These are phyloP conservation scores for Tulasnella sp. DNA, from an alignment of 768 basidiomycete species.

Conservation along the genomic window DNA sequence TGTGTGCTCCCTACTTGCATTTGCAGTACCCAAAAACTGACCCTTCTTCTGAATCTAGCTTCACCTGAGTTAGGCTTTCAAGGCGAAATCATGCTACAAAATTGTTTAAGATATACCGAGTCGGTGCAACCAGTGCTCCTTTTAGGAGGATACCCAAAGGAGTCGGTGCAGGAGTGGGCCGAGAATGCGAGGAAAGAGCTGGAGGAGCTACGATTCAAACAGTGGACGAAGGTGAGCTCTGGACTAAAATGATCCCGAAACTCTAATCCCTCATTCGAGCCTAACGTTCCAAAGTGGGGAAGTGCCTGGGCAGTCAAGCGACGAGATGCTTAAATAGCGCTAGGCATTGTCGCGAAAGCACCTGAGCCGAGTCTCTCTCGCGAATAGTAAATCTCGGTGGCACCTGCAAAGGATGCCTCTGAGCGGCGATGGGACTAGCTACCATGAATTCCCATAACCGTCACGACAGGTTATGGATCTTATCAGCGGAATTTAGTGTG, in stretches of 20 bases:
- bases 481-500: too few species aligned
- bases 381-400: too few species aligned
- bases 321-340: neutral
- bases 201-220: neutral
- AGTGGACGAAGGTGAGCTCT: neutral
- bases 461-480: too few species aligned
- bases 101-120: neutral
- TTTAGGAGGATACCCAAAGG: neutral
- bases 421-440: too few species aligned
- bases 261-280: neutral
- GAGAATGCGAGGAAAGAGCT: neutral
- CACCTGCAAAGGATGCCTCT: too few species aligned
- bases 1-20: neutral
- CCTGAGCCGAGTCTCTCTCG: too few species aligned
- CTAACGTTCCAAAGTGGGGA: neutral
- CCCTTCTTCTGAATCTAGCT: neutral
- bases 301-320: neutral
- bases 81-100: neutral
- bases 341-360: too few species aligned
- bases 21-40: neutral
- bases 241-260: neutral
- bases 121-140: neutral
- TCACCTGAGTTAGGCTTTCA: neutral
- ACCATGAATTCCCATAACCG: too few species aligned
- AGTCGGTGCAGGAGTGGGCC: neutral